Percentiles rank a stretch among this genome's conserved stretches.
These are phyloP conservation scores for Athelia psychrophila DNA, from an alignment of 1,284 basidiomycete species.

Conservation along the genomic window DNA sequence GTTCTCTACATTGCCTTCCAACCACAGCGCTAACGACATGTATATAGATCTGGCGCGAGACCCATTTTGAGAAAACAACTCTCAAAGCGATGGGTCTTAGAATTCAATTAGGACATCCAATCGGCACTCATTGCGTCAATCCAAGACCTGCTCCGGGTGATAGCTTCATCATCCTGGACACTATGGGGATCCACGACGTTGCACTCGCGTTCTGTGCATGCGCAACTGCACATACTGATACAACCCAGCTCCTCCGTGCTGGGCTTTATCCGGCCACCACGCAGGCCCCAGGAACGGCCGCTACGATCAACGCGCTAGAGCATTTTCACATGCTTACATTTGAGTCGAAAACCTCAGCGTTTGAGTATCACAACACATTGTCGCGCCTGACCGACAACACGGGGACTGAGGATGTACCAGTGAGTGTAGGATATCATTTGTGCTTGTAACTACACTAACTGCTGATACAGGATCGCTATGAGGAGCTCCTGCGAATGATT, in stretches of 20 bases:
- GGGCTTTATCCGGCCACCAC: constrained; percentile 21
- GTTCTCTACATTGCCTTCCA: background rate
- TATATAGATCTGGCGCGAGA: background rate
- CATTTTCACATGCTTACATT: constrained; percentile 20
- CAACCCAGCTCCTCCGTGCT: constrained; percentile 23
- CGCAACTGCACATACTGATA: constrained; percentile 2
- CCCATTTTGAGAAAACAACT: constrained; percentile 7
- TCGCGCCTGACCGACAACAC: constrained; percentile 19
- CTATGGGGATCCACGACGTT: constrained; percentile 28
- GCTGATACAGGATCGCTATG: constrained; percentile 11
- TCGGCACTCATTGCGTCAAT: constrained; percentile 7
- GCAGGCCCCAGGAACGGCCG: constrained; percentile 19
- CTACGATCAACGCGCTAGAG: constrained; percentile 20
- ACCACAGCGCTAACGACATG: background rate
- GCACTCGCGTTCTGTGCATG: constrained; percentile 30
- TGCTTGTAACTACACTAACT: background rate
- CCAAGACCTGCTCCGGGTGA: constrained; percentile 4
- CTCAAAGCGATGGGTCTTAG: constrained; percentile 16
- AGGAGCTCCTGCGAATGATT: constrained; percentile 13
- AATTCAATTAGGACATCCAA: constrained; percentile 20
- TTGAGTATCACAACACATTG: constrained; percentile 21
- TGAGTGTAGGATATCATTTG: constrained; percentile 9
- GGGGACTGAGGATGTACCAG: constrained; percentile 9
- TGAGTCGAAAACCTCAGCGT: constrained; percentile 16
- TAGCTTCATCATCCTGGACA: constrained; percentile 26